Percentiles rank a stretch among this genome's conserved stretches.
phyloP scores from a whole-genome alignment of 2,329 filamentous ascomycete species.

The Byssothecium circinans region DNA sequence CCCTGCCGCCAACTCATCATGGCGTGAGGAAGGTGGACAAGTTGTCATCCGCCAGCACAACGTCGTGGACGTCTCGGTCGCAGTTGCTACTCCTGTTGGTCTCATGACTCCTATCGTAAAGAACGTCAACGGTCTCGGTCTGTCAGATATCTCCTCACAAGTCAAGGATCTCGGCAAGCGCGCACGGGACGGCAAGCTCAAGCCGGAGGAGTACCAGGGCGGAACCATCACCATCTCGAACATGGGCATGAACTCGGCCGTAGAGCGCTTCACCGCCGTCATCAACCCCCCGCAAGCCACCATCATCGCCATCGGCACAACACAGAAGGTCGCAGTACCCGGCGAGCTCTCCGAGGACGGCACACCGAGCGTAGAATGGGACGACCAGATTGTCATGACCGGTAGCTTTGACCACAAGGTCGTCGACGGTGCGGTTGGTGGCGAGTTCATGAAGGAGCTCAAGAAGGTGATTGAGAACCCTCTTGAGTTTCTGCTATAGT shows the following conservation, averaged over 20 bases:
- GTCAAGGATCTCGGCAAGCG: conserved; percentile 98
- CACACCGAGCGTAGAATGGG: conserved; percentile 74
- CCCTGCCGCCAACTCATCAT: conserved; percentile 92
- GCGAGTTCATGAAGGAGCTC: conserved; percentile 93
- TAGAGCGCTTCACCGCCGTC: conserved; percentile 96
- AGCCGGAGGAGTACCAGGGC: conserved; percentile 99
- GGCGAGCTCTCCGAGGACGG: conserved; percentile 78
- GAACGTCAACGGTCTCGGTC: conserved; percentile 81
- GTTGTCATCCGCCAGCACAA: conserved; percentile 87
- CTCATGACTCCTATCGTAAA: conserved; percentile 98
- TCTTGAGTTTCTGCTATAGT: conserved; percentile 84
- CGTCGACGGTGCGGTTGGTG: conserved; percentile 92
- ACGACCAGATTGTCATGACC: conserved; percentile 95
- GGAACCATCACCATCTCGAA: conserved; percentile 99
- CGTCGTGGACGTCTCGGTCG: conserved; percentile 91
- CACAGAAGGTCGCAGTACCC: conserved; percentile 91
- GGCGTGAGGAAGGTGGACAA: conserved; percentile 76
- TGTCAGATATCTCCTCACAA: conserved; percentile 81
- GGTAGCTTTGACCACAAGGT: conserved; percentile 99
- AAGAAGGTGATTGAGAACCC: conserved; percentile 99
- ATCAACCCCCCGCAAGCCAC: conserved; percentile 98
- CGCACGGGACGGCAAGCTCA: conserved; percentile 94
- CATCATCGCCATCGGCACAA: conserved; percentile 92
- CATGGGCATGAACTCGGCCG: conserved; percentile 98
- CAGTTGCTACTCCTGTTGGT: conserved; percentile 87